phyloP scores from a whole-genome alignment of 768 basidiomycete genomes.

The Boletus sensibilis region DNA sequence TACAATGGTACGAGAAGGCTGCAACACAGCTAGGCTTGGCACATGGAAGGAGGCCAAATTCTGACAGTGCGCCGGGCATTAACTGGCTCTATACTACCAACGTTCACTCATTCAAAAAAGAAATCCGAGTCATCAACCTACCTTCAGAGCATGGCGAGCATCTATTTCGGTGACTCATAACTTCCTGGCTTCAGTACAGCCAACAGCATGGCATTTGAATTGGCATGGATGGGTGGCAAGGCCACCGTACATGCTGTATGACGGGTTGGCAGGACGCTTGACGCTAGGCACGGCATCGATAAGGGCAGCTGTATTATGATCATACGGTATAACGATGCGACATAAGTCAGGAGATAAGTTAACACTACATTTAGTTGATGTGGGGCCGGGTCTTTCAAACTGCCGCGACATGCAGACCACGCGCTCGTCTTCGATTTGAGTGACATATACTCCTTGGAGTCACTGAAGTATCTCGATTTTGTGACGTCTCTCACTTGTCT shows the following conservation, averaged over 20 bases:
- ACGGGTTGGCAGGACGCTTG: neutral
- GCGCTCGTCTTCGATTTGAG: neutral
- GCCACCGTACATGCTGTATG: slow-evolving; percentile 5
- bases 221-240: slow-evolving; percentile 5
- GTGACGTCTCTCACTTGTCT: neutral
- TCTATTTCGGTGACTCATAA: neutral
- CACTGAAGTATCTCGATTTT: neutral
- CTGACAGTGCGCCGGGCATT: neutral
- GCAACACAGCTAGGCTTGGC: slow-evolving; percentile 7
- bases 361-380: neutral
- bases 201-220: slow-evolving; percentile 15
- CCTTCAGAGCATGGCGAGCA: slow-evolving; percentile 1
- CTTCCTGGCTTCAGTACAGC: neutral
- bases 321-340: neutral
- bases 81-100: neutral
- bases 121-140: neutral
- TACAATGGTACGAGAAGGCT: too few relatives aligned
- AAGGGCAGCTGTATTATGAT: too few relatives aligned
- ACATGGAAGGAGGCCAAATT: neutral
- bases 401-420: neutral
- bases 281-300: neutral
- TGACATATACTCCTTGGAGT: too few relatives aligned
- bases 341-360: too few relatives aligned
- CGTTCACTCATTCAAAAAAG: neutral
- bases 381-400: neutral